Evolutionary conservation across 2,329 filamentous ascomycete species (phyloP), one percentile per base, ranked within the genome.

Genomic region (Botryosphaeria agaves): DNA sequence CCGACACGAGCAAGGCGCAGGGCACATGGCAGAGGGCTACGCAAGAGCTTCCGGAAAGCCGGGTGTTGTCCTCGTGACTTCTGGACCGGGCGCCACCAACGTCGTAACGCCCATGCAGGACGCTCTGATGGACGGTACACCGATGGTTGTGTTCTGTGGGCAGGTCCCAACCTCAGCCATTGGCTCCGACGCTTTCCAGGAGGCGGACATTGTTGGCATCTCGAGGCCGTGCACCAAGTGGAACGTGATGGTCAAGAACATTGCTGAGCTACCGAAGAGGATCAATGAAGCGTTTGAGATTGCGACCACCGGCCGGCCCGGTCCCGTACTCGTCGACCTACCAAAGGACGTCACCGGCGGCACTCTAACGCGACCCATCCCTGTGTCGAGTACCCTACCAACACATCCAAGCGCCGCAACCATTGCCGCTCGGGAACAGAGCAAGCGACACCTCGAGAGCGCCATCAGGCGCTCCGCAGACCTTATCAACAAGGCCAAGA

Each of bases 201-300:
- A 95, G 59, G 85, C 84, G 35, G 89, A 98, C 49, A 76, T 92
- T 20, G 66, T 94, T 35, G 87, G 87, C 42, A 95, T 98, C 53
- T 92, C 83, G 19, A 72, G 87, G 47, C 76, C 85, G 14, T 94
- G 85, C 66, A 94, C 85, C 43, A 95, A 95, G 64, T 98, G 89
- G 89, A 95, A 95, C 46, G 83, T 92, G 36, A 91, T 95, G 84
- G 83, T 94, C 29, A 94, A 91, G 68, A 87, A 77, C 53, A 75
- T 93, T 32, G 84, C 82, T 30, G 89, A 98, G 58, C 66, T 98
- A 33, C 89, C 89, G 30, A 73, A 81, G 45, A 72, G 87, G 40
- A 95, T 95, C 50, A 93, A 94, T 54, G 89, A 95, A 61, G 89
- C 89, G 29, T 95, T 95, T 49, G 85, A 95, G 60, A 95, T 95